These are phyloP conservation scores for Sugiyamaella neomexicana DNA, from an alignment of 1,139 yeast genomes.

Conservation along the genomic window DNA sequence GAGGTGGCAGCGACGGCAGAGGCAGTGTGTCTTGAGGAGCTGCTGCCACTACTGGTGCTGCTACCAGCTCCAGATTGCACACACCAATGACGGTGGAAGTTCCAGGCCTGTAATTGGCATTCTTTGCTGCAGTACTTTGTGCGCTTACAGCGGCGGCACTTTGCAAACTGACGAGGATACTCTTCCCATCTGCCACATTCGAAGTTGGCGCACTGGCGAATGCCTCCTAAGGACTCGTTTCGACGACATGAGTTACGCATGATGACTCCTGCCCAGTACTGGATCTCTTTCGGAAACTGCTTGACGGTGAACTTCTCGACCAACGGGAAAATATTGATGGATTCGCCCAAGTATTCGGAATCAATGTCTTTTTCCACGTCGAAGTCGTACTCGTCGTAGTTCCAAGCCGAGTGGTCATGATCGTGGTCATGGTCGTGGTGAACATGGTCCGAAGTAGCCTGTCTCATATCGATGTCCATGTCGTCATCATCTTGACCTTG, in stretches of 20 bases:
- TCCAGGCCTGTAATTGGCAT: constrained; percentile 92
- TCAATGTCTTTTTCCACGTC: constrained; percentile 47
- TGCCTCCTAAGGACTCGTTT: constrained; percentile 83
- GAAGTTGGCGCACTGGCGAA: constrained; percentile 91
- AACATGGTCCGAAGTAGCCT: too few species aligned
- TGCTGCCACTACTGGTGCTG: constrained; percentile 24
- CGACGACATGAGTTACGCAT: constrained; percentile 94
- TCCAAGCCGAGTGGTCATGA: constrained; percentile 40
- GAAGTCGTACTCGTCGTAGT: constrained; percentile 60
- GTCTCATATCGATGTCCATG: constrained; percentile 37
- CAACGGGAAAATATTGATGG: constrained; percentile 77
- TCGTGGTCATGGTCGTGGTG: too few species aligned
- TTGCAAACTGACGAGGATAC: constrained; percentile 86
- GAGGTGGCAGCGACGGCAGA: constrained; percentile 26
- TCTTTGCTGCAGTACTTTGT: constrained; percentile 93
- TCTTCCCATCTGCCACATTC: constrained; percentile 97
- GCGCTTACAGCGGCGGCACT: constrained; percentile 89
- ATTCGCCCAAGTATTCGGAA: constrained; percentile 47
- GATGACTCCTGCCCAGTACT: constrained; percentile 96
- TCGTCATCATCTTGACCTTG: constrained; percentile 27
- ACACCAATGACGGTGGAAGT: constrained; percentile 94
- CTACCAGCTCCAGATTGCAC: constrained; percentile 39
- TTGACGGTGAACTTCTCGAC: constrained; percentile 88
- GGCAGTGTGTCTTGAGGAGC: constrained; percentile 15
- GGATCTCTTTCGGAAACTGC: constrained; percentile 67